Conservation (phyloP, 2,329 filamentous ascomycete genomes). For the Pseudogymnoascus sp. region DNA sequence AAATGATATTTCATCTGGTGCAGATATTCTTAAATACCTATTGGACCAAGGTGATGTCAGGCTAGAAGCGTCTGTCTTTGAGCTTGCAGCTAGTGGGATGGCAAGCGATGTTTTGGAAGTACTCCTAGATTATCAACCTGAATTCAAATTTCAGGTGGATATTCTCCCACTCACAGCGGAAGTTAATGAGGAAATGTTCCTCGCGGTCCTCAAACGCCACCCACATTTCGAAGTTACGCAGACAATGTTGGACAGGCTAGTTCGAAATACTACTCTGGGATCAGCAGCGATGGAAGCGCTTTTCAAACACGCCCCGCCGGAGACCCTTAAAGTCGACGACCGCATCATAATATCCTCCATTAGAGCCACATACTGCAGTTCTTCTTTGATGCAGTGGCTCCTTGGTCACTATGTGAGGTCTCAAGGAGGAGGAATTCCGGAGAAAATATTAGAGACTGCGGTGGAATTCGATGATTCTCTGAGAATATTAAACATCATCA, state of each 20-base stretch:
- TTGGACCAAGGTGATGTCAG: background rate
- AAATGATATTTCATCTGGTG: background rate
- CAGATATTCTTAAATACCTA: background rate
- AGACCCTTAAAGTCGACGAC: background rate
- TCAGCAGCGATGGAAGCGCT: background rate
- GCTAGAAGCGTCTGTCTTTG: background rate
- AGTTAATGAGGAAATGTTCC: background rate
- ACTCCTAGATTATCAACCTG: background rate
- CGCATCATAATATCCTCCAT: background rate
- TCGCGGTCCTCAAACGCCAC: background rate
- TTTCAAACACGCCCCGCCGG: background rate
- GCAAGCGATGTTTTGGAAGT: background rate
- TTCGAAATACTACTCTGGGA: background rate
- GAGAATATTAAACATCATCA: too few species aligned
- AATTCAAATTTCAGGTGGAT: background rate
- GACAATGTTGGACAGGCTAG: background rate
- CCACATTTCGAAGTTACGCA: constrained; percentile 1
- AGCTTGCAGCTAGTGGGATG: background rate
- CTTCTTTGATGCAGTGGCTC: background rate
- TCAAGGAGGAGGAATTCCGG: background rate
- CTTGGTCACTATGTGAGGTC: background rate
- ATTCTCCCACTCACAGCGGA: background rate
- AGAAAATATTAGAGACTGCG: too few species aligned
- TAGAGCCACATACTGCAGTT: background rate
- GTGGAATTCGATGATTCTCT: too few species aligned